A percentile compares a stretch with the other conserved stretches of the same genome.
Conservation (phyloP, 2,329 filamentous ascomycete species). For the Neobulgaria alba region DNA sequence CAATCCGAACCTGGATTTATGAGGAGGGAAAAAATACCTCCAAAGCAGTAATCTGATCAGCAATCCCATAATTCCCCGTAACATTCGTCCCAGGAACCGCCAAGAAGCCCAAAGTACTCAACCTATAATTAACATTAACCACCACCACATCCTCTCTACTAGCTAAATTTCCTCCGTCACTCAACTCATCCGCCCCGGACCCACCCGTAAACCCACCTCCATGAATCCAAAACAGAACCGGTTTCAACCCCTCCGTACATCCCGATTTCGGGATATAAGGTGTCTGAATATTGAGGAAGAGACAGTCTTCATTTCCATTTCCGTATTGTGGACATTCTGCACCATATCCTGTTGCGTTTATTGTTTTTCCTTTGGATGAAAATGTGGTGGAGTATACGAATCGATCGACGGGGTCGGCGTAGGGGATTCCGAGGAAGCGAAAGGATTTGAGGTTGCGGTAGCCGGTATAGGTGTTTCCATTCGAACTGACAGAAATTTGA, state of each 20-base stretch:
- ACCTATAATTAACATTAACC: conserved; percentile 24
- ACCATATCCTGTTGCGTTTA: conserved; percentile 37
- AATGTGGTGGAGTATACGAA: conserved; percentile 36
- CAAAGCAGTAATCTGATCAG: conserved; percentile 42
- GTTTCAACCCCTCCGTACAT: conserved; percentile 25
- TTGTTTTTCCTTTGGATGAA: conserved; percentile 34
- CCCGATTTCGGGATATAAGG: conserved; percentile 21
- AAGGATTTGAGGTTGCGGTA: conserved; percentile 45
- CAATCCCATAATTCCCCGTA: conserved; percentile 44
- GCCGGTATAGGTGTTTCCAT: conserved; percentile 39
- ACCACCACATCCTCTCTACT: conserved; percentile 24
- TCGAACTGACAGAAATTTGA: conserved; percentile 32
- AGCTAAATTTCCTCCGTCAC: conserved; percentile 24
- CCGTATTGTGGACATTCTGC: conserved; percentile 27
- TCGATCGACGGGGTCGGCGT: conserved; percentile 18
- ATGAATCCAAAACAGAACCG: conserved; percentile 27
- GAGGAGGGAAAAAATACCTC: conserved; percentile 22
- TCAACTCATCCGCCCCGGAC: conserved; percentile 17
- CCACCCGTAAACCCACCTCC: conserved; percentile 29
- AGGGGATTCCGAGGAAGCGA: conserved; percentile 28
- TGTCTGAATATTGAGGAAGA: conserved; percentile 33
- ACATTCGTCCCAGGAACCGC: conserved; percentile 42
- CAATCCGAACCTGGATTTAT: background rate
- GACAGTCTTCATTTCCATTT: conserved; percentile 25
- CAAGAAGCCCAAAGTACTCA: conserved; percentile 29